These are phyloP conservation scores for Syzygium syzygioides DNA, from an alignment of 441 rosid species.

Conservation along the genomic window DNA sequence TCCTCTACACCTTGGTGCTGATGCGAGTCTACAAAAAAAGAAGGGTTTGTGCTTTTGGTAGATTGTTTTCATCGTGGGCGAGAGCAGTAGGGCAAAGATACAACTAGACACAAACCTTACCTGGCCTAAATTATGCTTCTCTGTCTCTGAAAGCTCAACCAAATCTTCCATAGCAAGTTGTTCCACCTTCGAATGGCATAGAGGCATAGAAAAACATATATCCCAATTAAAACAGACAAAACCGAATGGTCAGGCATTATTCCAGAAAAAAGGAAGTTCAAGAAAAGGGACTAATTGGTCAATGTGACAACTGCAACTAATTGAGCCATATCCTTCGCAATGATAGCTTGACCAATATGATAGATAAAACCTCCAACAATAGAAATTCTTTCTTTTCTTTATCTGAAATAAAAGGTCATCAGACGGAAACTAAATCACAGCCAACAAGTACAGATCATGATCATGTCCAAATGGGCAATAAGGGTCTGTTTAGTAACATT, in stretches of 20 bases:
- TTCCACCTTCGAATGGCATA: constrained; percentile 80
- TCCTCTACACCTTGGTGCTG: too few relatives aligned
- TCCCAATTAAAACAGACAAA: constrained; percentile 31
- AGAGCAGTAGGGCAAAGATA: too few relatives aligned
- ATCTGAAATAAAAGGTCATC: not conserved
- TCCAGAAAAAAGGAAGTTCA: constrained; percentile 2
- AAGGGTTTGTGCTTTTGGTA: too few relatives aligned
- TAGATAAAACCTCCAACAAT: not conserved
- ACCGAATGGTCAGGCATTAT: not conserved
- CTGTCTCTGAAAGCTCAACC: constrained; percentile 89
- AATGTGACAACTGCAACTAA: not conserved
- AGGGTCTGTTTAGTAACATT: too few relatives aligned
- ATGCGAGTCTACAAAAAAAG: too few relatives aligned
- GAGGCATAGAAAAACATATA: constrained; percentile 88
- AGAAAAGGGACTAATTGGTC: not conserved
- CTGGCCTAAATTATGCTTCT: constrained; percentile 93
- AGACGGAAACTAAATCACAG: not conserved
- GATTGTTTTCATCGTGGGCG: too few relatives aligned
- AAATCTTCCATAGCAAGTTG: constrained; percentile 76
- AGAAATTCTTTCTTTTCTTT: not conserved
- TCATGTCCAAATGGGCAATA: not conserved
- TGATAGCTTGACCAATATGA: not conserved
- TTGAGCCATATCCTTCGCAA: not conserved
- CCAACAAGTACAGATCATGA: not conserved
- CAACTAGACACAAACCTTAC: constrained; percentile 26